A percentile compares a stretch with the other conserved stretches of the same genome.
These are phyloP conservation scores for Gonapodya prolifera DNA, from an alignment of 192 early-diverging fungal genomes.

Conservation along the genomic window DNA sequence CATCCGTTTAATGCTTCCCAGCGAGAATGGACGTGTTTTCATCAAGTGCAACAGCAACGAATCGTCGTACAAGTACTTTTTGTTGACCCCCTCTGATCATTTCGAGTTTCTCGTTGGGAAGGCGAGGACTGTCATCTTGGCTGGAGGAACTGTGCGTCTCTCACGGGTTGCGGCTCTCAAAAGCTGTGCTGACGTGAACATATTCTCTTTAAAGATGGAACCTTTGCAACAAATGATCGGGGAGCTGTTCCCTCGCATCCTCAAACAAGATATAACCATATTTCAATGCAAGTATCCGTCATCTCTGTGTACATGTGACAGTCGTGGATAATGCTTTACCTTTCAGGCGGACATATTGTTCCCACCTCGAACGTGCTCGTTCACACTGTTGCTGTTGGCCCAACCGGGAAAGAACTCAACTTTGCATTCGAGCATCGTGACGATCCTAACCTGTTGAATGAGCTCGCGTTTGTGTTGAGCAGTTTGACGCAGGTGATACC, in stretches of 20 bases:
- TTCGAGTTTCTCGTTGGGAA: slow-evolving; percentile 68
- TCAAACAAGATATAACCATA: slow-evolving; percentile 9
- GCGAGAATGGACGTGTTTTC: not conserved
- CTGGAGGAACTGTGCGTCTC: slow-evolving; percentile 90
- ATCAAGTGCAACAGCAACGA: not conserved
- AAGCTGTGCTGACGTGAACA: slow-evolving; percentile 16
- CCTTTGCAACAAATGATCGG: not conserved
- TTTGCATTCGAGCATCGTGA: slow-evolving; percentile 55
- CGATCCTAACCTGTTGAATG: slow-evolving; percentile 26
- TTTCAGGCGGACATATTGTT: slow-evolving; percentile 80
- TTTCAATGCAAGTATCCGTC: not conserved
- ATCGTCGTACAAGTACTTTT: slow-evolving; percentile 60
- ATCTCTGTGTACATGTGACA: not conserved
- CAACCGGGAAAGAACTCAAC: slow-evolving; percentile 42
- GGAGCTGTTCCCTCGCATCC: slow-evolving; percentile 41
- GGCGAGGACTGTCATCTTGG: slow-evolving; percentile 68
- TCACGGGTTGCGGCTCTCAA: slow-evolving; percentile 30
- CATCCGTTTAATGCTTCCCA: not conserved
- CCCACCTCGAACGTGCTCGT: slow-evolving; percentile 60
- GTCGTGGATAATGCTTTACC: slow-evolving; percentile 33
- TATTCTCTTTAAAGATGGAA: slow-evolving; percentile 12
- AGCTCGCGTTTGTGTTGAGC: not conserved
- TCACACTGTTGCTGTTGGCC: slow-evolving; percentile 45
- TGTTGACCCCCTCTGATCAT: slow-evolving; percentile 68
- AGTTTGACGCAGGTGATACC: not conserved